Evolutionary conservation across 768 basidiomycete species (phyloP).

Genomic region (Mycena polygramma): DNA sequence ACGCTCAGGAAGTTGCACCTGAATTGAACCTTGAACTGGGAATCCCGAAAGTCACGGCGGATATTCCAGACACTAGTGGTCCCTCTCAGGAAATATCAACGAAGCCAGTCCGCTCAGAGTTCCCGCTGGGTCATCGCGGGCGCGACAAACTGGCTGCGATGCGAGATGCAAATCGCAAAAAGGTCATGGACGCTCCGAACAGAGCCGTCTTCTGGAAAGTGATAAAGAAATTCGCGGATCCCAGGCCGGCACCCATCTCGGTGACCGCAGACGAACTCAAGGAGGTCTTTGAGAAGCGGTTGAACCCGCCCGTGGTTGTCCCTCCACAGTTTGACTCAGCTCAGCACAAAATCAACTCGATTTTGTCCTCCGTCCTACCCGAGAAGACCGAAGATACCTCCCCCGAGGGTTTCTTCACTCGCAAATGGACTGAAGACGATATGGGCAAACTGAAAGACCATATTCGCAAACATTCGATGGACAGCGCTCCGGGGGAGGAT

Average conservation of each 20-base stretch:
- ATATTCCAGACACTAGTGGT: too few species aligned
- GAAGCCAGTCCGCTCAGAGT: too few species aligned
- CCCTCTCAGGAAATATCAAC: too few species aligned
- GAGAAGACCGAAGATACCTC: neutral
- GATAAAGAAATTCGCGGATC: neutral
- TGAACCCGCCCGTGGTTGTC: neutral
- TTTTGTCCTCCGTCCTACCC: neutral
- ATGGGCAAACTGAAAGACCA: neutral
- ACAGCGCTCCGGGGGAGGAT: neutral
- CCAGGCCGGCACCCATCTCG: neutral
- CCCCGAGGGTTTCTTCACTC: neutral
- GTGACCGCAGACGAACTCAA: neutral
- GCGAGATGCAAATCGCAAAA: neutral
- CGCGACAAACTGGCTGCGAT: neutral
- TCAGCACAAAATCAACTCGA: neutral
- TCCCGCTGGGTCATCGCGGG: neutral
- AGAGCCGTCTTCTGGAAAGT: neutral
- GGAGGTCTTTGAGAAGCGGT: neutral
- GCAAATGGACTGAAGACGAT: neutral
- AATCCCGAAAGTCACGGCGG: too few species aligned
- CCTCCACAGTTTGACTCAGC: neutral
- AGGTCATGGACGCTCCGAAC: neutral
- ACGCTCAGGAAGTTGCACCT: too few species aligned
- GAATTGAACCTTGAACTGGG: too few species aligned
- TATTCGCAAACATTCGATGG: neutral